These are phyloP conservation scores for Iberis pinnata DNA, from an alignment of 345 rosid species.

Conservation along the genomic window DNA sequence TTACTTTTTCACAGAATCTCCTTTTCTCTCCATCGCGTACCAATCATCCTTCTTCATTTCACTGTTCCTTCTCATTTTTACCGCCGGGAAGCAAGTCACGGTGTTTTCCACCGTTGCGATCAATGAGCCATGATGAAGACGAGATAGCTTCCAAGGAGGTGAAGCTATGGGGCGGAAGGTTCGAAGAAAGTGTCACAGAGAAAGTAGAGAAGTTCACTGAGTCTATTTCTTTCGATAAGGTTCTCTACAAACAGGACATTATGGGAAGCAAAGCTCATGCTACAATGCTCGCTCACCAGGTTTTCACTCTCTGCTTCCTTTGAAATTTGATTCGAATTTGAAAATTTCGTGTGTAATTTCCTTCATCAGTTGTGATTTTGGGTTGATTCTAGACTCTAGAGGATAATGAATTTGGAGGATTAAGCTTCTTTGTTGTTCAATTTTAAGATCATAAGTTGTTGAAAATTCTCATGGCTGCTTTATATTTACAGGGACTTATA, in stretches of 20 bases:
- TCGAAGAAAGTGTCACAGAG: constrained; percentile 79
- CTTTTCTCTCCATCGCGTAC: constrained; percentile 25
- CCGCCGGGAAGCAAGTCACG: constrained; percentile 27
- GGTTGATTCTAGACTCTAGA: no score
- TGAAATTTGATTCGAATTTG: no score
- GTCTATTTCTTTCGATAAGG: constrained; percentile 81
- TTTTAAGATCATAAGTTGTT: neutral
- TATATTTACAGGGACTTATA: constrained; percentile 55
- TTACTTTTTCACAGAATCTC: constrained; percentile 23
- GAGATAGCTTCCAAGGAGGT: constrained; percentile 48
- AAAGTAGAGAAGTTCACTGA: constrained; percentile 89
- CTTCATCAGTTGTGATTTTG: no score
- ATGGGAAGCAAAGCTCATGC: constrained; percentile 96
- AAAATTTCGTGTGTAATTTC: no score
- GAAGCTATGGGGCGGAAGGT: constrained; percentile 97
- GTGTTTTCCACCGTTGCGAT: constrained; percentile 29
- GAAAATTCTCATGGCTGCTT: neutral
- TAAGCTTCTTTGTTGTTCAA: neutral
- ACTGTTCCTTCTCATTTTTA: constrained; percentile 17
- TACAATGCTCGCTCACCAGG: constrained; percentile 86
- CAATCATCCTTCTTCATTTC: neutral
- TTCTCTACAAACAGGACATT: constrained; percentile 81
- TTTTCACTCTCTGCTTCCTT: constrained; percentile 11
- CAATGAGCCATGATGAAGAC: constrained; percentile 33
- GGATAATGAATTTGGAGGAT: no score